Conservation (phyloP, 345 rosid genomes). For the Arabidopsis arenosa region DNA sequence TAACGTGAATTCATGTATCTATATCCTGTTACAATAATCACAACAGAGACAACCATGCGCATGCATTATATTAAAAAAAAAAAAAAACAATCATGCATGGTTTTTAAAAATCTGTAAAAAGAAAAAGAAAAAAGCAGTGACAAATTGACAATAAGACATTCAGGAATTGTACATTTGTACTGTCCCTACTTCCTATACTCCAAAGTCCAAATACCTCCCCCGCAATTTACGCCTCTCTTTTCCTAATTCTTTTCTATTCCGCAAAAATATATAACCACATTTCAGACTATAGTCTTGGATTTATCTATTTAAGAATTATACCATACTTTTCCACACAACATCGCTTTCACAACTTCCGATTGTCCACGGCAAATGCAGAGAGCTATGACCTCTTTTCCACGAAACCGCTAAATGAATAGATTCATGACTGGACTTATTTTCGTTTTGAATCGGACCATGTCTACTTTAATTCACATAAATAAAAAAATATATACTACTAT, state of each 20-base stretch:
- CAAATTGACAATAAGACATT: background rate
- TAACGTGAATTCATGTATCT: background rate
- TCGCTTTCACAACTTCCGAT: background rate
- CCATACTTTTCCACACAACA: background rate
- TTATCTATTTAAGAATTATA: slow-evolving; percentile 6
- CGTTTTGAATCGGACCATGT: background rate
- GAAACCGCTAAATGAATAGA: background rate
- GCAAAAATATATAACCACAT: background rate
- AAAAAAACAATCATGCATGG: background rate
- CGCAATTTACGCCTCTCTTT: slow-evolving; percentile 11
- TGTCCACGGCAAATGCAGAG: slow-evolving; percentile 9
- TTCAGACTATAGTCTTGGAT: background rate
- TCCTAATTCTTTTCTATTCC: background rate
- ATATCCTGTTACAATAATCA: background rate
- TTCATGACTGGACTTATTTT: background rate
- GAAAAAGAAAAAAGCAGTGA: background rate
- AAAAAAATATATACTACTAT: no score
- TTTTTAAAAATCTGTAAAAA: background rate
- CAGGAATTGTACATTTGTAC: background rate
- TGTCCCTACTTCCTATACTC: background rate
- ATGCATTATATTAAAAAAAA: background rate
- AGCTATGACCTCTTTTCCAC: background rate
- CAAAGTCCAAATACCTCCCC: slow-evolving; percentile 1
- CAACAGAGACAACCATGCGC: no score
- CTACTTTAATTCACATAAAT: background rate